A percentile compares a stretch with the other conserved stretches of the same genome.
Evolutionary conservation across 371 early-diverging fungal species (phyloP).

Genomic region (Mucor racemosus): DNA sequence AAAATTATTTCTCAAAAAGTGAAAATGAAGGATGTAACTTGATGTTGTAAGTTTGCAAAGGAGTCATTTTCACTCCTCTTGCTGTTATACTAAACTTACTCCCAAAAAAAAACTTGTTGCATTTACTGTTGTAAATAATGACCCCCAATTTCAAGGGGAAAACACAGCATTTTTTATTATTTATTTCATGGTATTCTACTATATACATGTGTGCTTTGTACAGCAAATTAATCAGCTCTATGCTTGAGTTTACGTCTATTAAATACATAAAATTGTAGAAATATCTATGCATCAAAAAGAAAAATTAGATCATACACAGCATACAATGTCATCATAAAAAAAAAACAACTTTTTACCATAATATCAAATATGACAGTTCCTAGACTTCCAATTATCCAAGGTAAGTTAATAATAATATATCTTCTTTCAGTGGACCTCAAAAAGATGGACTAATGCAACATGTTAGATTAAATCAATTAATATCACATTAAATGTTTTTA

Average conservation of each 20-base stretch:
- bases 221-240: slow-evolving; percentile 15
- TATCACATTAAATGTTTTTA: slow-evolving; percentile 15
- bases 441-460: slow-evolving; percentile 47
- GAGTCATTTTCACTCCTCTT: background rate
- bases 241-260: slow-evolving; percentile 15
- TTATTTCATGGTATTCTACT: background rate
- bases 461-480: background rate
- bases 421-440: slow-evolving; percentile 51
- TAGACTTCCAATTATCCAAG: slow-evolving; percentile 63
- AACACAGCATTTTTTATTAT: background rate
- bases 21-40: background rate
- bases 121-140: background rate
- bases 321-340: background rate
- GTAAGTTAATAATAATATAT: slow-evolving; percentile 52
- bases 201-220: background rate
- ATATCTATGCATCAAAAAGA: slow-evolving; percentile 17
- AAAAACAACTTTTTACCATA: slow-evolving; percentile 22
- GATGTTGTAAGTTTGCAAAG: background rate
- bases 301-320: background rate
- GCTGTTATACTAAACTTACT: background rate
- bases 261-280: slow-evolving; percentile 26
- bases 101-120: background rate
- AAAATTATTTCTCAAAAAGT: background rate
- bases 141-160: background rate
- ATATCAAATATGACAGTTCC: slow-evolving; percentile 61